Percentiles rank a stretch among this genome's conserved stretches.
These are phyloP conservation scores for Vitis rotundifolia DNA, from an alignment of 164 flowering plant genomes.

Conservation along the genomic window DNA sequence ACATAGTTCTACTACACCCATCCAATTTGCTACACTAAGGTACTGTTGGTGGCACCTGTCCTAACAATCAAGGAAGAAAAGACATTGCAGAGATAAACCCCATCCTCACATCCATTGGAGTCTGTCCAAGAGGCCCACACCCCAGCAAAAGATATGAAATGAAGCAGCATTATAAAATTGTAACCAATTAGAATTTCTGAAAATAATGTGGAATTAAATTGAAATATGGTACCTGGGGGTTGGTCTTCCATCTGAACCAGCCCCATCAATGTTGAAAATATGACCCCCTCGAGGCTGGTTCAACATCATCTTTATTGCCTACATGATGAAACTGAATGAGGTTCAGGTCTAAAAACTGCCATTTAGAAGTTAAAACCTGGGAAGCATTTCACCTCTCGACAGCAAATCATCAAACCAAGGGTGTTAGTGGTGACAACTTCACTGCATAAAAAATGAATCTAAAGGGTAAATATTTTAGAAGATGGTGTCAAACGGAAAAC, in stretches of 20 bases:
- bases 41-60: too few relatives aligned
- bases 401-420: conserved; percentile 96
- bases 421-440: conserved; percentile 94
- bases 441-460: conserved; percentile 42
- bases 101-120: background rate
- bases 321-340: conserved; percentile 13
- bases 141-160: background rate
- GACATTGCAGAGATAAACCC: background rate
- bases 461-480: conserved; percentile 8
- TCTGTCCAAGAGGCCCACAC: background rate
- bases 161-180: background rate
- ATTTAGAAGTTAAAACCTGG: conserved; percentile 2
- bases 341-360: background rate
- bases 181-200: background rate
- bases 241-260: conserved; percentile 99
- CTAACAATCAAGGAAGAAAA: too few relatives aligned
- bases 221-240: conserved; percentile 68
- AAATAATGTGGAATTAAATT: background rate
- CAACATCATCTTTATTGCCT: conserved; percentile 95
- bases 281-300: conserved; percentile 90
- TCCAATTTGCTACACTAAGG: too few relatives aligned
- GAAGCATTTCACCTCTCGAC: conserved; percentile 77
- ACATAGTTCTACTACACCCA: too few relatives aligned
- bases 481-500: background rate
- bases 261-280: conserved; percentile 96